These are phyloP conservation scores for Quillaja saponaria DNA, from an alignment of 306 rosid species.

Conservation along the genomic window DNA sequence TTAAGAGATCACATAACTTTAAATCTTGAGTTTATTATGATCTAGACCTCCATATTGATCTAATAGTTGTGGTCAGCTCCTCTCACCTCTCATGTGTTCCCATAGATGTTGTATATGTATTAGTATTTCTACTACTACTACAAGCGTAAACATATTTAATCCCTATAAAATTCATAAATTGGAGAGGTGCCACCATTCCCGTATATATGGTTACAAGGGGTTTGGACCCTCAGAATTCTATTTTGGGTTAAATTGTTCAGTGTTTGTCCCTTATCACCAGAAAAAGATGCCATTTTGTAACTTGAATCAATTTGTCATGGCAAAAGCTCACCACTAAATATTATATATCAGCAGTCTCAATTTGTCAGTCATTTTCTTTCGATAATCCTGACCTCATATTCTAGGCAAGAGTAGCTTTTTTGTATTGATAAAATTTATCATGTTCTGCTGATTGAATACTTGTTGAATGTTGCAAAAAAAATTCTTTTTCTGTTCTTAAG, in stretches of 20 bases:
- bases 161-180: conserved; percentile 14
- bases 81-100: conserved; percentile 2
- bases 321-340: not conserved
- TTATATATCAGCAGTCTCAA: no score
- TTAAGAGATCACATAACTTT: no score
- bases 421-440: no score
- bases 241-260: conserved; percentile 16
- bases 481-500: conserved; percentile 14
- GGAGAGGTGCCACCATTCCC: conserved; percentile 11
- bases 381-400: not conserved
- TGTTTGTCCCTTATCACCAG: conserved; percentile 12
- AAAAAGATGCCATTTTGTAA: conserved; percentile 16
- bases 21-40: no score
- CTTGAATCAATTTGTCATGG: conserved; percentile 20
- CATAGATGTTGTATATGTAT: not conserved
- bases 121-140: conserved; percentile 12
- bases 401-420: not conserved
- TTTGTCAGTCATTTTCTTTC: not conserved
- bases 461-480: conserved; percentile 7
- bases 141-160: not conserved
- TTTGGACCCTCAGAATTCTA: not conserved
- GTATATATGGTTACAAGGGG: conserved; percentile 4
- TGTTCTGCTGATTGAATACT: conserved; percentile 9
- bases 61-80: not conserved
- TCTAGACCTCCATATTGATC: not conserved